Evolutionary conservation across 306 rosid genomes (phyloP), one percentile per base, ranked within the genome.

Genomic region (Pterocarpus santalinus): DNA sequence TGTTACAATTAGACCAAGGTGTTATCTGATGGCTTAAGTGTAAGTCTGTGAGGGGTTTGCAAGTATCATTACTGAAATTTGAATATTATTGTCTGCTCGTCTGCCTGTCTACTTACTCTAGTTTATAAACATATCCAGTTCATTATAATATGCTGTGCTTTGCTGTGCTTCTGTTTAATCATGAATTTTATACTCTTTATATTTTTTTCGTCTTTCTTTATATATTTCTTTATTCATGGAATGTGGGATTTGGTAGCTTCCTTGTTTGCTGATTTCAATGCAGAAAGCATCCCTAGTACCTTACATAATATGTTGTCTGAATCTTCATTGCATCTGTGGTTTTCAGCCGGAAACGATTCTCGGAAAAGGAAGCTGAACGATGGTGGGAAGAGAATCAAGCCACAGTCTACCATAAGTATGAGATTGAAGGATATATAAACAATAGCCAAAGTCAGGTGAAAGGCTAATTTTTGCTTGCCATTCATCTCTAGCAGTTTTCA

Each of bases 341-440:
- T 67, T 73, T 85, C 90, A 94, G 98, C 83, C 94, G 92, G 77
- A 92, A 86, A 78, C 83, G 80, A 65, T 94, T 92, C 77, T 72
- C 90, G 0, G 90, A 89, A 79, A 88, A 77, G 82, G 95, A 92
- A 80, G 98, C 97, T 0, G 92, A 82, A 77, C 69, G 28, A n/a
- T 94, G 98, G 98, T 94, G 97, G 98, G 98, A 89, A 82, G 89
- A 81, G 87, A 94, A 94, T 86, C 91, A 94, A 87, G 81, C 32
- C 28, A 79, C 36, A 62, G 93, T 92, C 63, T 88, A 85, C 80
- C 87, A 69, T 47, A 91, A 90, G 82, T 93, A 88, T 80, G 89
- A 79, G 38, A 78, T 93, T 68, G 94, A 88, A 39, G 97, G 91
- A 73, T 93, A 90, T 77, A 70, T 55, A 22, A 77, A 88, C 86